phyloP scores from a whole-genome alignment of 176 grass and related monocot genomes.

The Puccinellia tenuiflora region DNA sequence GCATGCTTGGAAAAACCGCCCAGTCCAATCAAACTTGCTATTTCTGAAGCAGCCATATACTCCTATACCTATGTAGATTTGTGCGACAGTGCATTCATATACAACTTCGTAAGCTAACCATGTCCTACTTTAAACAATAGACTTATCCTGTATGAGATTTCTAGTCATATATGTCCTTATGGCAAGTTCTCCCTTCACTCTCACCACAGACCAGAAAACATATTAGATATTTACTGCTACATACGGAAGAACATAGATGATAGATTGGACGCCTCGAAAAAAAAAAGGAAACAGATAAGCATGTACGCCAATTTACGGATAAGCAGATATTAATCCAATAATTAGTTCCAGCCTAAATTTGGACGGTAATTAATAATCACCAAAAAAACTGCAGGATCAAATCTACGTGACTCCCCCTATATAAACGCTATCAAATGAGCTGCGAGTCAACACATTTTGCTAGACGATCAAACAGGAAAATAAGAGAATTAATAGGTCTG shows the following conservation, averaged over 20 bases:
- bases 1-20: too few relatives aligned
- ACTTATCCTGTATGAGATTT: too few relatives aligned
- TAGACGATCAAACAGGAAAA: neutral
- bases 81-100: too few relatives aligned
- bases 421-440: neutral
- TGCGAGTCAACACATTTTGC: neutral
- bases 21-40: too few relatives aligned
- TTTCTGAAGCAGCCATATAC: too few relatives aligned
- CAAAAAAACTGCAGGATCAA: neutral
- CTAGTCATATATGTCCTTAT: too few relatives aligned
- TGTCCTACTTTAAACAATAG: too few relatives aligned
- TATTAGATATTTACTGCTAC: neutral
- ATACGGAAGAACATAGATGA: neutral
- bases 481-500: too few relatives aligned
- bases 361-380: neutral
- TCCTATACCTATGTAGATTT: too few relatives aligned
- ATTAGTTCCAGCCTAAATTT: neutral
- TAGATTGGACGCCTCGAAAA: neutral
- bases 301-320: neutral
- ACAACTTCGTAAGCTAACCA: too few relatives aligned
- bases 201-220: too few relatives aligned
- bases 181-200: too few relatives aligned
- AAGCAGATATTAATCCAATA: neutral
- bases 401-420: neutral
- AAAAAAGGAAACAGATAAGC: neutral